Percentiles rank a stretch among this genome's conserved stretches.
phyloP scores from a whole-genome alignment of 768 basidiomycete genomes.

The Coprinellus aureogranulatus region DNA sequence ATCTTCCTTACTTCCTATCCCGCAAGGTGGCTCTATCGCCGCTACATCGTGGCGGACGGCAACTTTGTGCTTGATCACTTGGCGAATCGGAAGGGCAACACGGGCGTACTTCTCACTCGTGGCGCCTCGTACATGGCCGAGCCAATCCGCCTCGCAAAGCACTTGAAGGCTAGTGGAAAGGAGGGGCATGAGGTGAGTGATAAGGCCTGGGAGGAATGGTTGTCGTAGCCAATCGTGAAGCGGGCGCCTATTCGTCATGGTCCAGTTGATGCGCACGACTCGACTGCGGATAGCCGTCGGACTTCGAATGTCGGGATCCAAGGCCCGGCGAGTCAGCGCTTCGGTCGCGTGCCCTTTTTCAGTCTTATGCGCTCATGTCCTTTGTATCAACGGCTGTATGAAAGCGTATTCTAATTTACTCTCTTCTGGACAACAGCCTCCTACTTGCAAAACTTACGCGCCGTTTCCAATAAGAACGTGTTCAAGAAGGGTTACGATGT shows the following conservation, averaged over 20 bases:
- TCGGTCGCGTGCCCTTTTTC: too few relatives aligned
- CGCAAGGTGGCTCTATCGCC: background rate
- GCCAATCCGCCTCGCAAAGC: too few relatives aligned
- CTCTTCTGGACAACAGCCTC: background rate
- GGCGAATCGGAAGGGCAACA: too few relatives aligned
- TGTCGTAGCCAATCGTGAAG: background rate
- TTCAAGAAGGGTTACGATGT: background rate
- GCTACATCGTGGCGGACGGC: background rate
- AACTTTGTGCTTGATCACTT: background rate
- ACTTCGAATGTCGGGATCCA: too few relatives aligned
- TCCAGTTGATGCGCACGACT: too few relatives aligned
- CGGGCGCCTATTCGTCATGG: too few relatives aligned
- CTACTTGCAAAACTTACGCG: background rate
- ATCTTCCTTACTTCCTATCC: background rate
- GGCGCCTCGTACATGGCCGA: background rate
- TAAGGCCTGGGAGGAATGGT: background rate
- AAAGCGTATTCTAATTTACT: background rate
- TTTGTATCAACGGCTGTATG: background rate
- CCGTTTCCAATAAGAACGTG: background rate
- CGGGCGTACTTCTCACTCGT: background rate
- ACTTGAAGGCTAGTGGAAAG: background rate
- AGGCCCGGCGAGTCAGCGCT: too few relatives aligned
- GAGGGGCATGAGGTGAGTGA: background rate
- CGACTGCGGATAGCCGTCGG: too few relatives aligned
- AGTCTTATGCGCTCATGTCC: background rate